Conservation (phyloP, 2,329 filamentous ascomycete genomes). For the Talaromyces rugulosus region DNA sequence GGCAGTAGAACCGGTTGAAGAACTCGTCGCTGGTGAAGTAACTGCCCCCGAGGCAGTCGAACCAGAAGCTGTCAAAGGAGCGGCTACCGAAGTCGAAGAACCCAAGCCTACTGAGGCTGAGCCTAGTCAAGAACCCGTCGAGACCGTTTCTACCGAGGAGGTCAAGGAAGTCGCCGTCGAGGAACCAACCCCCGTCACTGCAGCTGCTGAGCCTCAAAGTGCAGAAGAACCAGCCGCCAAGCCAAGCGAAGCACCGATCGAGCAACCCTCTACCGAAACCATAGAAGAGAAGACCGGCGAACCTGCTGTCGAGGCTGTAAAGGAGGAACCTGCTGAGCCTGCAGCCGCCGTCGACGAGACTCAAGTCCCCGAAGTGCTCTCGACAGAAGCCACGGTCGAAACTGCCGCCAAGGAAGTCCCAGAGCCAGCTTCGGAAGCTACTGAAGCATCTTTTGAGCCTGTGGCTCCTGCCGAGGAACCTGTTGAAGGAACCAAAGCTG, state of each 20-base stretch:
- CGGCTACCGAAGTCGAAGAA: background rate
- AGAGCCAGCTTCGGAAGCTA: background rate
- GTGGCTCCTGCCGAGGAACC: background rate
- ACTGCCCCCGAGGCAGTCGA: background rate
- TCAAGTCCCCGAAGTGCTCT: background rate
- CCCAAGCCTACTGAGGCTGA: background rate
- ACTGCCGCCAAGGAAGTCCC: background rate
- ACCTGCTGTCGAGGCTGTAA: background rate
- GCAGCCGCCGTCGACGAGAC: background rate
- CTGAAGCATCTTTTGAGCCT: background rate
- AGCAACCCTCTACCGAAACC: background rate
- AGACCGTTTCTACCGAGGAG: background rate
- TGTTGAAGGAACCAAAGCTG: background rate
- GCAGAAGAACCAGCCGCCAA: background rate
- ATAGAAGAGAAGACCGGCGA: background rate
- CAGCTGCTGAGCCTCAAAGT: background rate
- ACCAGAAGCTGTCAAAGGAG: background rate
- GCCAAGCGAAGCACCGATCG: background rate
- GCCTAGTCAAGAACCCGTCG: background rate
- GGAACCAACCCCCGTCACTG: background rate
- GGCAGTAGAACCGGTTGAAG: constrained; percentile 9
- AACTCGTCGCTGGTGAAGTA: background rate
- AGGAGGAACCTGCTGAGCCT: background rate
- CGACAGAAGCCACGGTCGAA: background rate
- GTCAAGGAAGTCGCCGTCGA: background rate